phyloP scores from a whole-genome alignment of 345 rosid species.

The Alliaria petiolata region DNA sequence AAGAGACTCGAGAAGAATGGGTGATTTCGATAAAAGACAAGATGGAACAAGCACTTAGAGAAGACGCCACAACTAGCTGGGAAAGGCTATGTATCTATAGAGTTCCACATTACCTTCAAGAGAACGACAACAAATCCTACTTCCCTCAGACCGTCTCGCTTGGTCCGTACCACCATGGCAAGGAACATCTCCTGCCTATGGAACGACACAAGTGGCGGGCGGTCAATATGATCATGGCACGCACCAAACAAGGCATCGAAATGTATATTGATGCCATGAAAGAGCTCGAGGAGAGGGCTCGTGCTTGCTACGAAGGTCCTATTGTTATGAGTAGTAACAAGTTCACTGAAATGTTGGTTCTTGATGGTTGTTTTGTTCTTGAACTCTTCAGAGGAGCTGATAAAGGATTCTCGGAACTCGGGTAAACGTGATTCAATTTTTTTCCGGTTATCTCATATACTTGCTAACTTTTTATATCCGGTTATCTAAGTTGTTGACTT shows the following conservation, averaged over 20 bases:
- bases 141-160: conserved; percentile 75
- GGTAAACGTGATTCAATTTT: conserved; percentile 11
- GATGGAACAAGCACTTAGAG: conserved; percentile 56
- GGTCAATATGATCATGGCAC: conserved; percentile 55
- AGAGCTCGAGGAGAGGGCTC: conserved; percentile 63
- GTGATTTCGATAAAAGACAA: conserved; percentile 58
- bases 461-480: not conserved
- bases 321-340: conserved; percentile 57
- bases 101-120: conserved; percentile 30
- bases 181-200: conserved; percentile 62
- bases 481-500: not conserved
- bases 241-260: conserved; percentile 46
- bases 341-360: conserved; percentile 76
- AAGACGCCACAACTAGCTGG: conserved; percentile 57
- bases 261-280: conserved; percentile 55
- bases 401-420: conserved; percentile 58
- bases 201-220: conserved; percentile 85
- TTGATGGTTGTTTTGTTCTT: conserved; percentile 77
- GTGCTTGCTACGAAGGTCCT: conserved; percentile 65
- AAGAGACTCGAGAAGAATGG: conserved; percentile 42
- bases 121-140: conserved; percentile 67
- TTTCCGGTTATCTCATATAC: not conserved
- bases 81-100: conserved; percentile 36
- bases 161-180: conserved; percentile 83
- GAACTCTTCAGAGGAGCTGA: conserved; percentile 76